Conservation (phyloP, 768 basidiomycete genomes). For the Suillus spraguei region DNA sequence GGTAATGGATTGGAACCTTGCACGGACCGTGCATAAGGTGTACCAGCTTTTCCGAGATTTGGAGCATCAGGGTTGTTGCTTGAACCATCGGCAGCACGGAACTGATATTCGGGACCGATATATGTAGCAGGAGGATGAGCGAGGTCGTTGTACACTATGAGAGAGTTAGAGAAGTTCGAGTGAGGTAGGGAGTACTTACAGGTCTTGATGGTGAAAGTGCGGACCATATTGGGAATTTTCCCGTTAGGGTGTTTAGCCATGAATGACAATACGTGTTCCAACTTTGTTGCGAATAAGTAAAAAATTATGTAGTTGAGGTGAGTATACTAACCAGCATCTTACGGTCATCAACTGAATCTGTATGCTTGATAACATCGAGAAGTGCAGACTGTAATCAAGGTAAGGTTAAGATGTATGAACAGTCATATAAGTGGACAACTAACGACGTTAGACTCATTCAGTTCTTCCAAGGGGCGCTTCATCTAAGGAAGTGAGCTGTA, state of each 20-base stretch:
- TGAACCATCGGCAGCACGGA: conserved; percentile 77
- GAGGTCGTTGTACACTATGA: conserved; percentile 78
- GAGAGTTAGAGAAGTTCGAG: neutral
- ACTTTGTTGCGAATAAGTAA: conserved; percentile 39
- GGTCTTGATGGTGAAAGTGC: conserved; percentile 47
- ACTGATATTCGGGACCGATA: conserved; percentile 63
- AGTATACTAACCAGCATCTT: conserved; percentile 62
- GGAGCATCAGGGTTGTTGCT: conserved; percentile 72
- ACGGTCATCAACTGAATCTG: conserved; percentile 71
- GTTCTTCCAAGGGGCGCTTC: conserved; percentile 33
- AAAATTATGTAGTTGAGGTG: neutral
- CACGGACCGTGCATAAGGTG: conserved; percentile 83
- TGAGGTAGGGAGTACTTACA: conserved; percentile 43
- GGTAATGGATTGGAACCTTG: conserved; percentile 70
- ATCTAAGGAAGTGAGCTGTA: conserved; percentile 19
- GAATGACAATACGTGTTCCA: conserved; percentile 69
- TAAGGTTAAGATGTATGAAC: neutral
- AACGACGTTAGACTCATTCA: conserved; percentile 31
- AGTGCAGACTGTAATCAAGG: conserved; percentile 48
- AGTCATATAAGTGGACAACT: conserved; percentile 1
- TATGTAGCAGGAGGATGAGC: conserved; percentile 76
- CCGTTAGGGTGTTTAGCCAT: conserved; percentile 61
- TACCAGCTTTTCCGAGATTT: conserved; percentile 75
- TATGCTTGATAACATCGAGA: conserved; percentile 62
- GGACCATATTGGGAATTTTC: conserved; percentile 39